phyloP scores from a whole-genome alignment of 176 grass and related monocot genomes.

The Musa itinerans region DNA sequence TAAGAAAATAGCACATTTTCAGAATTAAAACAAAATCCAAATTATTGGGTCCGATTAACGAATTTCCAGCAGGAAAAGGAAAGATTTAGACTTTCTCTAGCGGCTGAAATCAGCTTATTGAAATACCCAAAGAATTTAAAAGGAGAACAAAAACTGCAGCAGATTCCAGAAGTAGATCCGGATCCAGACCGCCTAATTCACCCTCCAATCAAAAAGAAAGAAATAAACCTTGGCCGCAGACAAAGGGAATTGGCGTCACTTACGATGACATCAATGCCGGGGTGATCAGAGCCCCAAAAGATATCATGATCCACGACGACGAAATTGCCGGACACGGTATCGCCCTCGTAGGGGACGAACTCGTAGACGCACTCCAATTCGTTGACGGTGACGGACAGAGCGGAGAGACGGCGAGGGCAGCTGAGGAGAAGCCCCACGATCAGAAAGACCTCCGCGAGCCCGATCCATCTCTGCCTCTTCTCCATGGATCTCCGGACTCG shows the following conservation, averaged over 20 bases:
- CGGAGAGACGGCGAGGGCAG: constrained; percentile 24
- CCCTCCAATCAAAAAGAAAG: neutral
- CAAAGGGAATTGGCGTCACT: constrained; percentile 3
- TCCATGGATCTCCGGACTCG: constrained; percentile 13
- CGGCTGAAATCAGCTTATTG: neutral
- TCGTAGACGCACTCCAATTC: constrained; percentile 94
- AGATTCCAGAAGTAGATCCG: neutral
- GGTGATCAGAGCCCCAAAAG: constrained; percentile 96
- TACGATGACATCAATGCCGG: constrained; percentile 87
- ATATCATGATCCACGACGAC: constrained; percentile 98
- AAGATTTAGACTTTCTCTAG: neutral
- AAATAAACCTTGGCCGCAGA: neutral
- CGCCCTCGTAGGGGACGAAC: constrained; percentile 93
- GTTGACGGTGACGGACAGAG: constrained; percentile 76
- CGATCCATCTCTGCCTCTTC: constrained; percentile 11
- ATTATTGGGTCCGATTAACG: neutral
- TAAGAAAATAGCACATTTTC: neutral
- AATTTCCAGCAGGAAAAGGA: neutral
- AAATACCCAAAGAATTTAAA: constrained; percentile 15
- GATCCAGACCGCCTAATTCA: neutral
- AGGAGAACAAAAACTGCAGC: neutral
- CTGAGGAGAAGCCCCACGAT: constrained; percentile 24
- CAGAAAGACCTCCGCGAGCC: constrained; percentile 22
- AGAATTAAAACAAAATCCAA: neutral
- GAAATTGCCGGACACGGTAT: constrained; percentile 90